Conservation (phyloP, 164 flowering plant genomes). For the Dillenia turbinata region DNA sequence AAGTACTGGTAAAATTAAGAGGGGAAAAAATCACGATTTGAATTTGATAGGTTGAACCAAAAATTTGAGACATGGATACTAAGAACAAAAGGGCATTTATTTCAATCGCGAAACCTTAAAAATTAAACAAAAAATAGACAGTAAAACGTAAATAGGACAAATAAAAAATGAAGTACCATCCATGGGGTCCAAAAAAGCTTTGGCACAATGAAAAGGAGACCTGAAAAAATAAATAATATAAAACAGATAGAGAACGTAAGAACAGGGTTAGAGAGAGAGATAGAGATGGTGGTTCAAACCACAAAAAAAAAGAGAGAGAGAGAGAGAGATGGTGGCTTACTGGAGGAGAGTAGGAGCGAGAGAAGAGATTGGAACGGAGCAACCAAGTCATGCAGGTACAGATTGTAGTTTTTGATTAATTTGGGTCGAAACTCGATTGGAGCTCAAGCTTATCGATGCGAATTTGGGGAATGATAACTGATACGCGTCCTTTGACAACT, state of each 20-base stretch:
- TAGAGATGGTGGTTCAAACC: background rate
- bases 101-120: background rate
- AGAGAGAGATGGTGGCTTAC: background rate
- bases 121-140: background rate
- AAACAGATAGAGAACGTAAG: background rate
- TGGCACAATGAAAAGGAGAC: slow-evolving; percentile 15
- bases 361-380: background rate
- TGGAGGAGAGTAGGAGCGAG: background rate
- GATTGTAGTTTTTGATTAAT: no score
- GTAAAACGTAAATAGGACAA: background rate
- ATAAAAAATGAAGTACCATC: slow-evolving; percentile 24
- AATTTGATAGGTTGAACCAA: background rate
- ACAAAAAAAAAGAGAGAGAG: background rate
- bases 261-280: background rate
- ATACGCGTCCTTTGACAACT: no score
- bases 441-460: no score
- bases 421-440: no score
- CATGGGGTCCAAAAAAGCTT: slow-evolving; percentile 21
- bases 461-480: no score
- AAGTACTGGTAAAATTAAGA: no score
- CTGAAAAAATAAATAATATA: slow-evolving; percentile 7
- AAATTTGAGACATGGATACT: background rate
- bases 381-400: no score
- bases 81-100: background rate
- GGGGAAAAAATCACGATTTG: no score